Base-by-base conservation (phyloP, 352 stramenopile species). In the Phytophthora cactorum region DNA sequence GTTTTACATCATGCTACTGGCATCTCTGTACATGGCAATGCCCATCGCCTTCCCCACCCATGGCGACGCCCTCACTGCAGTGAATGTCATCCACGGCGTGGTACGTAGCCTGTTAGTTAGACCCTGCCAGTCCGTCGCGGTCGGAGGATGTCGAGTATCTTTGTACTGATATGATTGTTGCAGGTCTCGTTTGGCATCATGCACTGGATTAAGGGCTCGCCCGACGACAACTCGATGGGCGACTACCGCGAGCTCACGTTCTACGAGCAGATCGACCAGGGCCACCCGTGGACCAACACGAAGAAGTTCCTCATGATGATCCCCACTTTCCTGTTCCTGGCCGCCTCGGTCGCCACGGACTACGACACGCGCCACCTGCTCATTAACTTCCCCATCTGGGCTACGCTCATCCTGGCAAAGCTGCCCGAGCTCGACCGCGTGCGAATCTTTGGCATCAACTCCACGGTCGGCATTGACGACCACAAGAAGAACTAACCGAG, bases 381-480 rank as follows among this genome's bases (percentile, higher is more conserved):
- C 58, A 86, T 97, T 61, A 98, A 99, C 82, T 84, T 98, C 52
- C 79, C 89, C 36, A 90, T 98, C 56, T 98, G 93, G 92, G 75
- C 76, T 5, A 86, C 97, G 55, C 78, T 96, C 29, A 95, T 99
- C 47, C 66, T 98, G 46, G 91, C 91, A 51, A 99, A 99, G 75
- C 68, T 98, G 46, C 92, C 91, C 5, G 88, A 93, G 63, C 94
- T 99, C 64, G 94, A 98, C 72, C 93, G 95, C 56, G 96, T 99
- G 52, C 88, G 96, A 56, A 92, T 98, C 72, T 97, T 98, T 59
- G 96, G 96, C 43, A 99, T 99, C 75, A 99, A 99, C 79, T 91
- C 87, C 49, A 99, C 96, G 22, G 90, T 96, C 36, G 96, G 96
- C 53, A 98, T 98, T 75, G 95, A 98, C 79, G 95, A 98, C 46